Percentiles rank a stretch among this genome's conserved stretches.
These are phyloP conservation scores for Pseudogymnoascus sp. DNA, from an alignment of 2,329 filamentous ascomycete species.

Conservation along the genomic window DNA sequence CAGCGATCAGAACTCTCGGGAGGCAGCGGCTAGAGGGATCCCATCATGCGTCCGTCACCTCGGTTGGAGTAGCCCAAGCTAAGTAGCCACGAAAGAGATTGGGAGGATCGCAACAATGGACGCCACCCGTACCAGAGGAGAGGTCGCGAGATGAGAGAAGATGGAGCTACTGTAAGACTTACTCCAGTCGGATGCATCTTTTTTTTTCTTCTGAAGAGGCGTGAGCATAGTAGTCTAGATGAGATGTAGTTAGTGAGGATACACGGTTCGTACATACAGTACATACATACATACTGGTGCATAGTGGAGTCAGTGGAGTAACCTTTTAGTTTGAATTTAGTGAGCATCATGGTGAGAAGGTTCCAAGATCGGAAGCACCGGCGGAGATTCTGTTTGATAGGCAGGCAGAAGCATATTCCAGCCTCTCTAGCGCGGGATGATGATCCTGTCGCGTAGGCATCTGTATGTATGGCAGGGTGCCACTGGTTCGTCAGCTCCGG, in stretches of 20 bases:
- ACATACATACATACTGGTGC: background rate
- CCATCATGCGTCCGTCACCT: background rate
- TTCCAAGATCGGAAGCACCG: background rate
- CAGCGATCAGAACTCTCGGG: background rate
- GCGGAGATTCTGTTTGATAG: background rate
- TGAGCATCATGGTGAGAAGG: background rate
- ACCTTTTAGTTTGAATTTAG: background rate
- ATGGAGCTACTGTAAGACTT: background rate
- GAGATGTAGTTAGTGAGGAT: background rate
- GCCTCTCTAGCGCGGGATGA: background rate
- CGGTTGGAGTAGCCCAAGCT: background rate
- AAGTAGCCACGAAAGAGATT: background rate
- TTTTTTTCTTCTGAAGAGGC: background rate
- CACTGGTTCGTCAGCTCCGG: background rate
- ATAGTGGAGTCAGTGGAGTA: background rate
- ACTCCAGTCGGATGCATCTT: background rate
- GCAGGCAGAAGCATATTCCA: background rate
- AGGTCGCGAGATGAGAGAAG: background rate
- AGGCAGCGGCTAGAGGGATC: background rate
- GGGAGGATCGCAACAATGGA: background rate
- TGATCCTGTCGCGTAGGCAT: background rate
- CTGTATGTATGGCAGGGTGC: background rate
- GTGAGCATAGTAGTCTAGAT: background rate
- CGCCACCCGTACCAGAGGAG: background rate
- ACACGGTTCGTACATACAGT: background rate